phyloP scores from a whole-genome alignment of 2,329 filamentous ascomycete genomes.

The Colletotrichum endophyticum region DNA sequence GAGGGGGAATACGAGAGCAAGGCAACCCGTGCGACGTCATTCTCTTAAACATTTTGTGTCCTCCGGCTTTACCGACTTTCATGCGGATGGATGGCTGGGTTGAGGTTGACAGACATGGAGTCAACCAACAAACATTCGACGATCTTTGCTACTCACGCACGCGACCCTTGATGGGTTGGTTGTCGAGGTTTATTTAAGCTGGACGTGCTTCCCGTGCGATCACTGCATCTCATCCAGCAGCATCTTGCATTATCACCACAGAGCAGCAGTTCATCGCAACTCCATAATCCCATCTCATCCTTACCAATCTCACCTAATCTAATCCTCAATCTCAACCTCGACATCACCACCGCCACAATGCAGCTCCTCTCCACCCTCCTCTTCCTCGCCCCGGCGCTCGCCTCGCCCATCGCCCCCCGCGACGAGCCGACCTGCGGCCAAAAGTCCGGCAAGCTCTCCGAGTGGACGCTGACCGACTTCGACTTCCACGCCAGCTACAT shows the following conservation, averaged over 20 bases:
- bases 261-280: neutral
- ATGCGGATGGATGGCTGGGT: neutral
- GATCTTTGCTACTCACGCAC: neutral
- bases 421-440: neutral
- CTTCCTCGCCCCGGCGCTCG: slow-evolving; percentile 7
- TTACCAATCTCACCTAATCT: neutral
- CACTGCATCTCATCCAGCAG: neutral
- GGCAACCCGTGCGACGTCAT: slow-evolving; percentile 17
- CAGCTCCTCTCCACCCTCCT: slow-evolving; percentile 8
- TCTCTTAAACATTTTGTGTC: neutral
- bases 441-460: slow-evolving; percentile 21
- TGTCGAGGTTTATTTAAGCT: neutral
- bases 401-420: slow-evolving; percentile 6
- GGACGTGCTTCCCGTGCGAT: neutral
- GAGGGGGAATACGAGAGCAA: slow-evolving; percentile 12
- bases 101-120: neutral
- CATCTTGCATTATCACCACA: neutral
- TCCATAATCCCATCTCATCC: neutral
- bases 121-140: neutral
- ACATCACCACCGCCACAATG: neutral
- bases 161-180: neutral
- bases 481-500: slow-evolving; percentile 53
- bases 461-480: slow-evolving; percentile 49
- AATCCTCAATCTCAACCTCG: neutral
- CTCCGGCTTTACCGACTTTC: slow-evolving; percentile 14